Base-by-base conservation (phyloP, 148 eudicot genomes). In the Rhododendron henanense region DNA sequence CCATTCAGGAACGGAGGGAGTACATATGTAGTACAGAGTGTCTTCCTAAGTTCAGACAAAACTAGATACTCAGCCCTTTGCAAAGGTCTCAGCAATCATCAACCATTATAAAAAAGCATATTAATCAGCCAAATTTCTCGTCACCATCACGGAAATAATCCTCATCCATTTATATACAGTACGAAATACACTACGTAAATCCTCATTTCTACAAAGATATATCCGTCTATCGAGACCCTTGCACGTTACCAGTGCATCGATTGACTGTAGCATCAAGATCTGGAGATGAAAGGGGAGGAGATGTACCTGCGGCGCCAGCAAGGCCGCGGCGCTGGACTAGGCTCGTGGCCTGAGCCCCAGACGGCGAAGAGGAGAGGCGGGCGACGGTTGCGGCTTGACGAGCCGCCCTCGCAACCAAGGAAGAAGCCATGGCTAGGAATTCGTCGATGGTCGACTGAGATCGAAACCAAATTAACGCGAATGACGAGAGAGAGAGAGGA, bases 321-420 rank as follows among this genome's bases (percentile, higher is more conserved):
- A 94, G 90, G 76, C 93, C 92, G 10, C 95, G 97, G 90, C 97
- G 94, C 55, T 90, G 93, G 79, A 93, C 50, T 13, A 93, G 90
- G 50, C 87, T 88, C 81, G 92, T 59, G 67, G 91, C 75, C 57
- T 81, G 89, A 82, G 80, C 23, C 10, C 87, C 39, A 37, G 92
- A 81, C 10, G 57, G 83, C 9, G 91, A 76, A 9, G 89, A 33
- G 37, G 92, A 87, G 86, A 93, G 87, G 57, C 93, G 90, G 44
- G 87, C 69, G 21, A 93, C 83, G 85, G 83, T 87, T 47, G 92
- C 90, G 28, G 91, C 92, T 89, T 91, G 93, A 86, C 96, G 95
- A 86, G 92, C 95, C 65, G 91, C 90, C 86, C 80, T 84, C 51
- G 93, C 88, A 6, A 80, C 87, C 44, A 89, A 82, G 33, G 91